A percentile compares a stretch with the other conserved stretches of the same genome.
Conservation (phyloP, 1,284 basidiomycete genomes). For the Somion occarium region DNA sequence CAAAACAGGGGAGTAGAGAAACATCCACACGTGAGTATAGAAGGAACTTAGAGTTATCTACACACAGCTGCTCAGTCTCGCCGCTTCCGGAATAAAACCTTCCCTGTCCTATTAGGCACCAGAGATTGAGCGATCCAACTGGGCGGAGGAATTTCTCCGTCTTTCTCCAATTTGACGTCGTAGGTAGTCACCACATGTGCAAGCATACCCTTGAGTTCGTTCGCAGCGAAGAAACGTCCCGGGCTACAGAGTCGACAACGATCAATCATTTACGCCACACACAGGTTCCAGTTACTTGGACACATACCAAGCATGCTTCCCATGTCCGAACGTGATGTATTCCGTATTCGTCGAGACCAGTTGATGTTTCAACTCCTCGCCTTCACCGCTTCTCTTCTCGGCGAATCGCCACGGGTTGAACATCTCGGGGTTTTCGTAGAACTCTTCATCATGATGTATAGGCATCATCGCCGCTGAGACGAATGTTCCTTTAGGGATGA, state of each 20-base stretch:
- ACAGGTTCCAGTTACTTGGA: not conserved
- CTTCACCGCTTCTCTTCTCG: constrained; percentile 17
- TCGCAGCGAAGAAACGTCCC: constrained; percentile 24
- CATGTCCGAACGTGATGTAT: constrained; percentile 24
- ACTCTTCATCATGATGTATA: constrained; percentile 31
- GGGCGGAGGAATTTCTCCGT: not conserved
- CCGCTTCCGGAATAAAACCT: constrained; percentile 38
- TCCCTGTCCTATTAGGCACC: constrained; percentile 1
- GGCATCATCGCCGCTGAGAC: constrained; percentile 20
- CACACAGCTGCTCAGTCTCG: constrained; percentile 16
- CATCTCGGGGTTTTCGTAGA: constrained; percentile 26
- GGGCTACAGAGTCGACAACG: constrained; percentile 15
- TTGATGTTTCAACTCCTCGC: constrained; percentile 21
- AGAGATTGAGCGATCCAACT: not conserved
- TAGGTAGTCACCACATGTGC: constrained; percentile 21
- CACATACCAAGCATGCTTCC: constrained; percentile 25
- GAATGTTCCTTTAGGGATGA: constrained; percentile 32
- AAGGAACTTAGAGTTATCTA: no score
- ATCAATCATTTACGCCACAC: no score
- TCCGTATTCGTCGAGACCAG: constrained; percentile 19
- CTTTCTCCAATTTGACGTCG: constrained; percentile 19
- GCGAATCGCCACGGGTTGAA: constrained; percentile 38
- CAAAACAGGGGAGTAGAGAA: no score
- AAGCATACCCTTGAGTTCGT: constrained; percentile 22
- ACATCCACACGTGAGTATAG: no score